phyloP scores from a whole-genome alignment of 2,329 filamentous ascomycete genomes.

The Ramichloridium luteum region DNA sequence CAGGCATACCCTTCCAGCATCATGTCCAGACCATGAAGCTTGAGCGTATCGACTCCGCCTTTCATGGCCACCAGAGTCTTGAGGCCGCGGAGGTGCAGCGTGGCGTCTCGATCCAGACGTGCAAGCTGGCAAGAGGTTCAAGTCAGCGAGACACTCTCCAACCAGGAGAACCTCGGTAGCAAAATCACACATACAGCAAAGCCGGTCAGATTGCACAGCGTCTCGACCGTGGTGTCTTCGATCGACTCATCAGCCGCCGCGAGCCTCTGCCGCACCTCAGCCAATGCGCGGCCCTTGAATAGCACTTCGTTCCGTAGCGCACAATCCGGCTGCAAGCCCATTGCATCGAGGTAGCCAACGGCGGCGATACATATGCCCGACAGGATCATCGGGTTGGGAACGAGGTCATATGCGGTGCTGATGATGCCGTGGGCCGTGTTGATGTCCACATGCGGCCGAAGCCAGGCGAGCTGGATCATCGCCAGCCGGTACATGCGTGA shows the following conservation, averaged over 20 bases:
- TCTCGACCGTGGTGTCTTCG: conserved; percentile 1
- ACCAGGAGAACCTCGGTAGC: too few relatives aligned
- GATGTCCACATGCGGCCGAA: neutral
- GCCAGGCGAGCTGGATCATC: neutral
- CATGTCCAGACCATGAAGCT: neutral
- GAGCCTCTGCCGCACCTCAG: neutral
- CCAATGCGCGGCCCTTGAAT: neutral
- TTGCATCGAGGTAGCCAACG: neutral
- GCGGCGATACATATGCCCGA: neutral
- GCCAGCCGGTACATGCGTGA: neutral
- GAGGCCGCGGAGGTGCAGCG: neutral
- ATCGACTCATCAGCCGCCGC: neutral
- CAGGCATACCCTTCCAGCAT: neutral
- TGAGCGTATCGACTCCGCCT: neutral
- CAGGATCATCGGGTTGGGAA: neutral
- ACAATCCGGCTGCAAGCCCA: neutral
- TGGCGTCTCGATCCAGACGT: neutral
- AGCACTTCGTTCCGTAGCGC: neutral
- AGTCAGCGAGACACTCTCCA: too few relatives aligned
- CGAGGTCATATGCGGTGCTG: neutral
- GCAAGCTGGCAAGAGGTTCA: too few relatives aligned
- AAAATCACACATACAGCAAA: neutral
- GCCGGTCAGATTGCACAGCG: neutral
- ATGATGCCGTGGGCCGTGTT: neutral
- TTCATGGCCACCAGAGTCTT: neutral